Conservation (phyloP, 371 early-diverging fungal genomes). For the Mortierella sp. region DNA sequence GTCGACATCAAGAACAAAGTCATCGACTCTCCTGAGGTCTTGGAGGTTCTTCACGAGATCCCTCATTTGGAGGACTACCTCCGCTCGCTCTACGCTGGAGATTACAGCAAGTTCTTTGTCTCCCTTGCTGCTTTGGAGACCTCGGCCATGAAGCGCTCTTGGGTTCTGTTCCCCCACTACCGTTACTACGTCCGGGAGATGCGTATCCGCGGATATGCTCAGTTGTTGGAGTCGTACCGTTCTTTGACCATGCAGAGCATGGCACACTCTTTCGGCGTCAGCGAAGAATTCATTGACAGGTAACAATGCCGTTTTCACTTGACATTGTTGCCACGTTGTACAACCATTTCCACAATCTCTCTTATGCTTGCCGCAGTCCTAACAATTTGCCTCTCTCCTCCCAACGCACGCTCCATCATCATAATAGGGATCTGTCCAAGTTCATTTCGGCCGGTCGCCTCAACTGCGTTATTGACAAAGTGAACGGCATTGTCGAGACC, state of each 20-base stretch:
- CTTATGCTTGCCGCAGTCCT: not conserved
- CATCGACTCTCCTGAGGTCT: slow-evolving; percentile 97
- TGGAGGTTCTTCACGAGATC: slow-evolving; percentile 95
- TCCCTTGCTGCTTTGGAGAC: slow-evolving; percentile 77
- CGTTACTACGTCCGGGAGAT: slow-evolving; percentile 97
- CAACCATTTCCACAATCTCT: not conserved
- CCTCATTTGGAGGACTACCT: slow-evolving; percentile 89
- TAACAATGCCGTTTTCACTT: slow-evolving; percentile 55
- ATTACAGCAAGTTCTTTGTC: slow-evolving; percentile 94
- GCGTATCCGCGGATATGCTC: slow-evolving; percentile 98
- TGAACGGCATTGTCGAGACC: slow-evolving; percentile 97
- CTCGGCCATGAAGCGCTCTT: slow-evolving; percentile 68
- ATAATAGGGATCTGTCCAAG: slow-evolving; percentile 88
- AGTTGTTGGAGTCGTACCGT: slow-evolving; percentile 98
- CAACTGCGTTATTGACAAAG: slow-evolving; percentile 99
- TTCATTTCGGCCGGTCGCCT: slow-evolving; percentile 98
- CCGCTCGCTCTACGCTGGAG: slow-evolving; percentile 93
- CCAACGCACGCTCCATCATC: not conserved
- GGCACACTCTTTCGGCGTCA: slow-evolving; percentile 98
- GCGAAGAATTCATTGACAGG: slow-evolving; percentile 95
- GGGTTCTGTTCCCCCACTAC: slow-evolving; percentile 87
- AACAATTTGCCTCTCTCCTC: slow-evolving; percentile 13
- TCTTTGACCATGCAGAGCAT: slow-evolving; percentile 96
- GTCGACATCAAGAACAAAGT: slow-evolving; percentile 96
- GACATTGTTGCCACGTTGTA: not conserved